phyloP scores from a whole-genome alignment of 352 stramenopile genomes.

The Globisporangium viniferum region DNA sequence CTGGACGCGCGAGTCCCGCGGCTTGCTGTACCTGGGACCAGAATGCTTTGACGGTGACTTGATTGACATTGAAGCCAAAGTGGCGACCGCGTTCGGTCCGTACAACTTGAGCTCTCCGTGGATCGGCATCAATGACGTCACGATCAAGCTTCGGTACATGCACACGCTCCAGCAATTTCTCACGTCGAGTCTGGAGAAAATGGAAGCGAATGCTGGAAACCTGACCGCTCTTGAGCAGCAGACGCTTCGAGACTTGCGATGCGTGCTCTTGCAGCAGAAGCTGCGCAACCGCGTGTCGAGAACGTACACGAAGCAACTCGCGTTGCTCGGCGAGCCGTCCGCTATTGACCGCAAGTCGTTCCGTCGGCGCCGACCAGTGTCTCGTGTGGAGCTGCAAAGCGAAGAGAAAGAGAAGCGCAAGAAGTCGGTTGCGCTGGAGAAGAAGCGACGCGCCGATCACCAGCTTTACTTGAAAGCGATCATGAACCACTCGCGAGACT shows the following conservation, averaged over 20 bases:
- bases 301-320: conserved; percentile 59
- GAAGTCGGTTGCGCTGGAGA: conserved; percentile 79
- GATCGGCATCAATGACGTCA: conserved; percentile 68
- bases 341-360: conserved; percentile 76
- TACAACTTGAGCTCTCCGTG: conserved; percentile 57
- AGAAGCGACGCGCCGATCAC: conserved; percentile 72
- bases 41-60: conserved; percentile 68
- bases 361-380: conserved; percentile 59
- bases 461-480: conserved; percentile 81
- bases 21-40: conserved; percentile 58
- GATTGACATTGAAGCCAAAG: conserved; percentile 54
- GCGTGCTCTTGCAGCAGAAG: conserved; percentile 71
- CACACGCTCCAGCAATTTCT: conserved; percentile 72
- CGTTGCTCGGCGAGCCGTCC: conserved; percentile 58
- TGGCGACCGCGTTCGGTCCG: conserved; percentile 47
- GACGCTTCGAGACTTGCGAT: conserved; percentile 61
- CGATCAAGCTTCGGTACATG: conserved; percentile 71
- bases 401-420: conserved; percentile 80
- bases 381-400: conserved; percentile 57
- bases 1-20: conserved; percentile 53
- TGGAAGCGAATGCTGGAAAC: conserved; percentile 38
- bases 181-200: conserved; percentile 50
- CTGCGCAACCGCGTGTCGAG: conserved; percentile 58
- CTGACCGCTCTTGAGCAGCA: conserved; percentile 41
- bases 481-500: conserved; percentile 81